Evolutionary conservation across 1,139 yeast genomes (phyloP).

Genomic region (Diutina rugosa): DNA sequence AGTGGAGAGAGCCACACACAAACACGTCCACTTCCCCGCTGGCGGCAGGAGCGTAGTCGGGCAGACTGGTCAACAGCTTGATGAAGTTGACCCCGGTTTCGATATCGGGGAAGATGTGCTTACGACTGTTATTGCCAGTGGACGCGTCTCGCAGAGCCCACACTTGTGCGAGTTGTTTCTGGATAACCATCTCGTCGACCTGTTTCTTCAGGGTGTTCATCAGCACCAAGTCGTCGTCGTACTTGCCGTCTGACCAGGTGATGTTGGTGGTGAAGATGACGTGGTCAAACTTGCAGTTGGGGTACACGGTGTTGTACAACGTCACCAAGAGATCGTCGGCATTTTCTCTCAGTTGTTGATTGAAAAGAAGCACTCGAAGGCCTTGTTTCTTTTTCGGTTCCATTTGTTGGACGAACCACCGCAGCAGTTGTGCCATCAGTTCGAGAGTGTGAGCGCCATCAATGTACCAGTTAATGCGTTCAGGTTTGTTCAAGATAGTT

Average conservation of each 20-base stretch:
- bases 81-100: constrained; percentile 57
- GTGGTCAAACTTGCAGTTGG: constrained; percentile 43
- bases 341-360: constrained; percentile 84
- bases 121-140: constrained; percentile 14
- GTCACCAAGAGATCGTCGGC: constrained; percentile 50
- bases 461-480: constrained; percentile 55
- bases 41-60: background rate
- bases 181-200: constrained; percentile 73
- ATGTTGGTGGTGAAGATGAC: constrained; percentile 85
- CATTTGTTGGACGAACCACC: constrained; percentile 52
- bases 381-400: constrained; percentile 8
- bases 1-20: constrained; percentile 87
- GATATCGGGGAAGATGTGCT: constrained; percentile 57
- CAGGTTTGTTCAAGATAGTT: constrained; percentile 31
- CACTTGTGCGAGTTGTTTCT: constrained; percentile 52
- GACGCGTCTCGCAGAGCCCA: constrained; percentile 49
- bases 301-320: constrained; percentile 29
- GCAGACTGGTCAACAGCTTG: background rate
- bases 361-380: constrained; percentile 53
- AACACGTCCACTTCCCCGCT: constrained; percentile 49
- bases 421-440: constrained; percentile 65
- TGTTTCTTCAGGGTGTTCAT: constrained; percentile 62
- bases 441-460: constrained; percentile 97
- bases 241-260: constrained; percentile 76
- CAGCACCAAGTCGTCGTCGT: constrained; percentile 75